Evolutionary conservation across 1,284 basidiomycete genomes (phyloP), one percentile per base, ranked within the genome.

Genomic region (Tilletiaria anomala): DNA sequence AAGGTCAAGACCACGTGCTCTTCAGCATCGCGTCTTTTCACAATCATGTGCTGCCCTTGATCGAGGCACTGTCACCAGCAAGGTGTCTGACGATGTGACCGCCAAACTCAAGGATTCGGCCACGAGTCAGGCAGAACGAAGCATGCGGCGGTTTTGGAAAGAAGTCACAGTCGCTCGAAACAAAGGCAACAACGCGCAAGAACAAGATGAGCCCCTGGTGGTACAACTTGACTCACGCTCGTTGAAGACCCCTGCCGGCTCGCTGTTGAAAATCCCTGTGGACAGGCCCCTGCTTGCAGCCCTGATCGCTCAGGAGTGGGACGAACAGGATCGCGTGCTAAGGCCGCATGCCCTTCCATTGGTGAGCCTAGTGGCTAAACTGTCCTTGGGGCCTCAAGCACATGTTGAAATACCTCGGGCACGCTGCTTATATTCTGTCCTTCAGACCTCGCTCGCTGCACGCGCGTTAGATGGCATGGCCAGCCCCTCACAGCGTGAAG

Each of bases 271-370:
- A 19, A 62, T 97, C 14, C 88, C 88, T 0, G 68, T 70, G 29
- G 72, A 78, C 44, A 82, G 84, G 54, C 69, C 73, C 35, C 66
- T 91, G 23, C 72, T 83, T 15, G 88, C 91, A 1, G 73, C 82
- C 1, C 73, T 94, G 43, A 80, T 97, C 52, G 89, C 88, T 8
- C 76, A 82, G 45, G 91, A 97, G 71, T 97, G 91, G 91, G 85
- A 93, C 63, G 84, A 83, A 61, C 91, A 96, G 71, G 78, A 80
- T 44, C 78, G 73, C 17, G 63, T 88, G 1, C 64, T 96, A 50
- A 94, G 91, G 69, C 83, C 83, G 22, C 85, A 93, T 66, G 80
- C 87, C 0, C 70, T 97, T 20, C 89, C 91, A 4, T 76, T 94
- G 73, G 89, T 91, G 55, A 50, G 77, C 69, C 22, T 31, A n/a